Base-by-base conservation (phyloP, 306 rosid genomes). In the Gastrolobium villosum region DNA sequence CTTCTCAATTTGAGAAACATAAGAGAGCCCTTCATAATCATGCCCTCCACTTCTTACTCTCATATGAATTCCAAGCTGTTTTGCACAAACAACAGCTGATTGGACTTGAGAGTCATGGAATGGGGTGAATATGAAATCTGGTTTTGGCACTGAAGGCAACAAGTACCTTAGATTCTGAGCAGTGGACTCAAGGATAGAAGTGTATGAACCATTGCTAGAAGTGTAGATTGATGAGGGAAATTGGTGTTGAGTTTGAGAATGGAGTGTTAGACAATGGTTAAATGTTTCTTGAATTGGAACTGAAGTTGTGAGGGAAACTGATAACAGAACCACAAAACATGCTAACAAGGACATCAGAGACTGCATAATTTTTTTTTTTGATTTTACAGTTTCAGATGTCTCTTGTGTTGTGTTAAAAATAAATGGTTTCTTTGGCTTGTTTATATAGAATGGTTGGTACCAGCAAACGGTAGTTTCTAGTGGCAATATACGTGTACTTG, bases 101-200 rank as follows among this genome's bases (percentile, higher is more conserved):
- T 88, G 96, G 40, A 90, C 93, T 41, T 90, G 93, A 55, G 86
- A 81, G 2, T 90, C 93, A 10, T 83, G 75, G 3, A 71, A 55
- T 5, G 96, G 90, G 3, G 86, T 88, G 91, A 85, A 90, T 54
- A 88, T 90, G 76, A 90, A 81, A 11, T 66, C 87, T 1, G 91
- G 93, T 74, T 88, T 90, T 2, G 91, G 96, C 20, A 77, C 71
- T 11, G 96, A 86, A 44, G 94, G 86, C 36, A 72, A 41, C 77
- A 87, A 39, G 66, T 69, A 84, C 77, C 96, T 75, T 39, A 89
- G 87, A 63, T 93, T 93, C 70, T 89, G 90, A 5, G 96, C 97
- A 4, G 91, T 85, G 64, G 94, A 89, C 35, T 86, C 88, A 10
- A 93, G 88, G 66, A 88, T 49, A 0, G 96, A 57, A 34, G 77